phyloP scores from a whole-genome alignment of 2,329 filamentous ascomycete genomes.

The Ophiocordyceps camponoti-rufipedis region DNA sequence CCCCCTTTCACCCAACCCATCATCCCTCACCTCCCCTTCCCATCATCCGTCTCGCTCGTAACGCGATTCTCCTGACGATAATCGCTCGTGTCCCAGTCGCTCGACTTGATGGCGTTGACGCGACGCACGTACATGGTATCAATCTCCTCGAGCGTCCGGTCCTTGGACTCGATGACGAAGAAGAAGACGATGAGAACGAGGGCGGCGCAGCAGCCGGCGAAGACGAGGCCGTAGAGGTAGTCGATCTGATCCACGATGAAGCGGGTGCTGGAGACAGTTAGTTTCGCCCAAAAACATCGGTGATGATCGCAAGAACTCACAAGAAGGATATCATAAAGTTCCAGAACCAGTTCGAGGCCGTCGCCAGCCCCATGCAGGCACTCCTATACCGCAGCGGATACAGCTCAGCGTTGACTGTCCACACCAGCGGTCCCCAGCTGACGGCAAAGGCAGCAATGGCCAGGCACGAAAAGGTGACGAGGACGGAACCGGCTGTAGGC shows the following conservation, averaged over 20 bases:
- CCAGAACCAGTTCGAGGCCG: conserved; percentile 43
- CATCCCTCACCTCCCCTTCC: not conserved
- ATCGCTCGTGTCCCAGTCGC: conserved; percentile 8
- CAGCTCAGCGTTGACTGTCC: conserved; percentile 46
- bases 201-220: conserved; percentile 47
- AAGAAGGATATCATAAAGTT: conserved; percentile 41
- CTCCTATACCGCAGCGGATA: conserved; percentile 40
- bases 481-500: conserved; percentile 32
- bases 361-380: conserved; percentile 35
- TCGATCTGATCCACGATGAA: conserved; percentile 55
- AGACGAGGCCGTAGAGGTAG: conserved; percentile 54
- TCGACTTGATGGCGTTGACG: conserved; percentile 30
- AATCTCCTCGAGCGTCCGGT: conserved; percentile 55
- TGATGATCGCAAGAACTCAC: conserved; percentile 9
- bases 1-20: not conserved
- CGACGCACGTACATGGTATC: conserved; percentile 52
- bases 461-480: conserved; percentile 51
- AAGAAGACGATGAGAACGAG: conserved; percentile 52
- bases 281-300: no score
- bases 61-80: conserved; percentile 1
- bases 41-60: not conserved
- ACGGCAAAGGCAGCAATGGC: conserved; percentile 50
- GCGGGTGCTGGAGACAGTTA: conserved; percentile 28
- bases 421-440: conserved; percentile 53
- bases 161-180: conserved; percentile 57